Base-by-base conservation (phyloP, 192 early-diverging fungal species). In the Backusella westeae region DNA sequence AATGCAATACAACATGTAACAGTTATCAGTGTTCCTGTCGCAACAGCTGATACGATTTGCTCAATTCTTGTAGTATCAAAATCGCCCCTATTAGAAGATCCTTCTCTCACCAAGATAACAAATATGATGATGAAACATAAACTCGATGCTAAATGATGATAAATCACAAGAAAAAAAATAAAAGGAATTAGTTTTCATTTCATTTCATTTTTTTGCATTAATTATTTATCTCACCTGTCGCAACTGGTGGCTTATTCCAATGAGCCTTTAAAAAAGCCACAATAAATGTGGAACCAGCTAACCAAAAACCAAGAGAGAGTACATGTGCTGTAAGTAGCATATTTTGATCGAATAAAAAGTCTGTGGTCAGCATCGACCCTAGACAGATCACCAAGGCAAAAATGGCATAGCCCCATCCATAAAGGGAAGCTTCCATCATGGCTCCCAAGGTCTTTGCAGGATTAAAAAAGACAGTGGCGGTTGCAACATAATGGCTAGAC, bases 391-490 rank as follows among this genome's bases (percentile, higher is more conserved):
- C 10, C 1, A 84, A 12, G 14, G 85, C 89, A 80, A 84, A 90
- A 29, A 80, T 10, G 29, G 80, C 44, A 70, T 83, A 83, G 0
- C 76, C 79, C 79, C 75, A 80, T 8, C 82, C 82, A 75, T 80
- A 80, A 23, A 49, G 53, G 34, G 82, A 83, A 19, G 89, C 89
- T 32, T 90, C 89, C 9, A 86, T 80, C 81, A 90, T 90, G 0
- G 86, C 89, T 41, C 93, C 92, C 2, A 90, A 78, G 19, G 92
- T 85, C 82, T 92, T 90, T 2, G 91, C 93, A 0, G 93, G 91
- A 71, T 93, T 90, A 77, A 90, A 93, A 76, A 92, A 95, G 8
- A 95, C 90, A 0, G 90, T 89, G 6, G 92, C 88, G 12, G 91
- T 88, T 10, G 91, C 92, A 15, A 93, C 91, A 66, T 93, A 74